Evolutionary conservation across 1,284 basidiomycete species (phyloP).

Genomic region (Puccinia hordei): DNA sequence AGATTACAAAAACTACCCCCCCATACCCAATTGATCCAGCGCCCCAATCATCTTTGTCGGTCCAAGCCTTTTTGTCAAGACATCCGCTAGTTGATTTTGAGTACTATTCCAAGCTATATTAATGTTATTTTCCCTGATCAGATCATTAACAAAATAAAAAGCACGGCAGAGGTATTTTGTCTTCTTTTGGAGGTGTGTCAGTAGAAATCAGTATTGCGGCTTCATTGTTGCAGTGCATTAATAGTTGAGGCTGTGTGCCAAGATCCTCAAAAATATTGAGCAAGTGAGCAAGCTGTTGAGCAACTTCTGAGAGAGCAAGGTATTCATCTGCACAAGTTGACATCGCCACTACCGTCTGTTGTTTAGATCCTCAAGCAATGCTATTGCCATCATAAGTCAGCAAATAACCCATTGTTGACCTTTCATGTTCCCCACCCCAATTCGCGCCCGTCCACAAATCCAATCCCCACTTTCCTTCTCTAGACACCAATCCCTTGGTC

Average conservation of each 20-base stretch:
- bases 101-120: neutral
- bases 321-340: too few relatives aligned
- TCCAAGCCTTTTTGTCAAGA: constrained; percentile 13
- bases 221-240: constrained; percentile 13
- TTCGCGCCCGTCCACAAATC: too few relatives aligned
- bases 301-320: too few relatives aligned
- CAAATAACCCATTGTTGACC: neutral
- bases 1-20: too few relatives aligned
- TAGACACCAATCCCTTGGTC: neutral
- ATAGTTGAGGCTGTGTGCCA: neutral
- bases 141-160: too few relatives aligned
- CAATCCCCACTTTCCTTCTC: neutral
- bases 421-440: too few relatives aligned
- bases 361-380: neutral
- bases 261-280: neutral
- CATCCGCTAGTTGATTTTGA: neutral
- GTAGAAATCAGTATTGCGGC: neutral
- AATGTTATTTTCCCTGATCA: too few relatives aligned
- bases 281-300: neutral
- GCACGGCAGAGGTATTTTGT: too few relatives aligned
- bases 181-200: too few relatives aligned
- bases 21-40: neutral
- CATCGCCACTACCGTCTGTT: constrained; percentile 3
- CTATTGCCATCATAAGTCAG: neutral
- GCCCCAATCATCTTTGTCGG: neutral